Evolutionary conservation across 352 stramenopile genomes (phyloP).

Genomic region (Globisporangium emineosum): DNA sequence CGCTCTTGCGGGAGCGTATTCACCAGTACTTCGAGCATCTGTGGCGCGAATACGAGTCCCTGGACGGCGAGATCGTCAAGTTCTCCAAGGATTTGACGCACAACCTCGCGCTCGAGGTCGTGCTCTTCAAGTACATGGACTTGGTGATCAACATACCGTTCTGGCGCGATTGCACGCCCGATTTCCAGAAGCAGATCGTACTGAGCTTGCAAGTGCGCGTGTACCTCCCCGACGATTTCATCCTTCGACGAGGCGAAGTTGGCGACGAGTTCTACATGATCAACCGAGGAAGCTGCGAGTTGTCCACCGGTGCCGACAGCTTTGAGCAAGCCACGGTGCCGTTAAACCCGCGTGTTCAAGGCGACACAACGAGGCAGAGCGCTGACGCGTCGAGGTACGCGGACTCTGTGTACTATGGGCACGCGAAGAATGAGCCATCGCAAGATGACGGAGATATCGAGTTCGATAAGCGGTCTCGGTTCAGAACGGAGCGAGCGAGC

Average conservation of each 20-base stretch:
- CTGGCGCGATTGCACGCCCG: slow-evolving; percentile 35
- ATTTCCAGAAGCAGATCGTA: slow-evolving; percentile 59
- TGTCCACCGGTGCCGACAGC: slow-evolving; percentile 8
- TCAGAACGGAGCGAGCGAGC: neutral
- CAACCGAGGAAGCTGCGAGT: slow-evolving; percentile 37
- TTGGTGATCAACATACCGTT: slow-evolving; percentile 39
- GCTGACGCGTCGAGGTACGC: slow-evolving; percentile 9
- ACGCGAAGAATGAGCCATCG: neutral
- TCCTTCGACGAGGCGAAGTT: neutral
- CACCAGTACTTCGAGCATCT: slow-evolving; percentile 73
- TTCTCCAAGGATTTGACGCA: slow-evolving; percentile 59
- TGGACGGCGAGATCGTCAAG: slow-evolving; percentile 45
- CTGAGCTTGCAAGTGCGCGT: slow-evolving; percentile 43
- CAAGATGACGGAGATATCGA: neutral
- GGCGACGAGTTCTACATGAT: neutral
- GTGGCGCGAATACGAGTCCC: slow-evolving; percentile 61
- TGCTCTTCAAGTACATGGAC: slow-evolving; percentile 71
- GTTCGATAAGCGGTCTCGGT: neutral
- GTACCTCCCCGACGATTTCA: slow-evolving; percentile 40
- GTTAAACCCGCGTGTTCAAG: neutral
- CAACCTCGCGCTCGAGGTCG: slow-evolving; percentile 61
- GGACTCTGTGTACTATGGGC: slow-evolving; percentile 27
- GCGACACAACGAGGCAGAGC: neutral
- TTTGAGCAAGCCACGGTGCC: slow-evolving; percentile 59
- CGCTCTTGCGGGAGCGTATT: slow-evolving; percentile 48